Conservation (phyloP, 2,329 filamentous ascomycete genomes). For the Chrysoporthe austroafricana region DNA sequence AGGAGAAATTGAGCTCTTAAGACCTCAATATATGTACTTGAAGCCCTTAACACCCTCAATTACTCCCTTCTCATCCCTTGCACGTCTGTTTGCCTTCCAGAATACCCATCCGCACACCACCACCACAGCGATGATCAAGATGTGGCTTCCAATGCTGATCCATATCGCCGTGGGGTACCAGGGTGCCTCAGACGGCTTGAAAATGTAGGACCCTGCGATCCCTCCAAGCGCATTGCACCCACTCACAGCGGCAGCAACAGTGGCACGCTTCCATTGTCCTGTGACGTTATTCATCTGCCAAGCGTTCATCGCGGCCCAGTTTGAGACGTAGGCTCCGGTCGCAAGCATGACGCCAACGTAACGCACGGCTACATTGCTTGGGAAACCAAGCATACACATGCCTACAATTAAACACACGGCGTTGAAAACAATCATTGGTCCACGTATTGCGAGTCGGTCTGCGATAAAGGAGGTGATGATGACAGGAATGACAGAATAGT, state of each 20-base stretch:
- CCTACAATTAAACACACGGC: conserved; percentile 63
- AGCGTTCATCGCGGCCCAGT: conserved; percentile 69
- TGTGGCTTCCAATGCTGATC: conserved; percentile 27
- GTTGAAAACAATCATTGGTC: conserved; percentile 68
- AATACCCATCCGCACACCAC: conserved; percentile 19
- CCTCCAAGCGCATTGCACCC: conserved; percentile 30
- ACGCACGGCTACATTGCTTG: conserved; percentile 60
- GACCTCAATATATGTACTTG: conserved; percentile 25
- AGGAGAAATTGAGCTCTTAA: not conserved
- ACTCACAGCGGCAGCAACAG: conserved; percentile 26
- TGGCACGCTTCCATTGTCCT: conserved; percentile 29
- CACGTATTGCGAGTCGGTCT: conserved; percentile 63
- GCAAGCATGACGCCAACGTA: conserved; percentile 69
- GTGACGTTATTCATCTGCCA: conserved; percentile 66
- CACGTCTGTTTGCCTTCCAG: conserved; percentile 25
- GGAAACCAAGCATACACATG: conserved; percentile 68
- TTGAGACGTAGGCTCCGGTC: conserved; percentile 69
- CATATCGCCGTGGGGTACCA: conserved; percentile 28
- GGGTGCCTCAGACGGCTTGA: conserved; percentile 19
- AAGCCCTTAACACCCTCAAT: conserved; percentile 28
- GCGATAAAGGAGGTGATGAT: conserved; percentile 65
- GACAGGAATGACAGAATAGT: conserved; percentile 67
- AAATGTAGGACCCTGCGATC: conserved; percentile 29
- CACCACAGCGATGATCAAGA: conserved; percentile 25
- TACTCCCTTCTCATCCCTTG: conserved; percentile 16